Evolutionary conservation across 2,329 filamentous ascomycete species (phyloP).

Genomic region (Colletotrichum sp.): DNA sequence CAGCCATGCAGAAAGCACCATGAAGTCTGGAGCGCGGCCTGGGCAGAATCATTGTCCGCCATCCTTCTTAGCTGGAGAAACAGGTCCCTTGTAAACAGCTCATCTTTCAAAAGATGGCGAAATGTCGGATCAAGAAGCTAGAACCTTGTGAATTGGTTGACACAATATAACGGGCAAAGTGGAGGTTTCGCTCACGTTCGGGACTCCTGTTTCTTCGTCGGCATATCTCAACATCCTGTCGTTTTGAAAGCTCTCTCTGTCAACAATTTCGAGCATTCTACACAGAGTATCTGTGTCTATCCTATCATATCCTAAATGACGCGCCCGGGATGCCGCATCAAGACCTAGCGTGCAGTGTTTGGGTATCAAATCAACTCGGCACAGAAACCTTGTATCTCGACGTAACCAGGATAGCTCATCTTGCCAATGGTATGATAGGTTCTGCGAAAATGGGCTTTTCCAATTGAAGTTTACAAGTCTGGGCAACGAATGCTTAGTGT

Average conservation of each 20-base stretch:
- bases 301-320: not conserved
- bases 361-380: not conserved
- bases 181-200: not conserved
- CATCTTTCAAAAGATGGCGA: not conserved
- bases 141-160: not conserved
- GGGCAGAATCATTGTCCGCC: not conserved
- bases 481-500: not conserved
- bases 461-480: not conserved
- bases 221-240: not conserved
- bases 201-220: not conserved
- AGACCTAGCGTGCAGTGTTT: not conserved
- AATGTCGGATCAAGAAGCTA: not conserved
- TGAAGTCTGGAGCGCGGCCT: not conserved
- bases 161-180: not conserved
- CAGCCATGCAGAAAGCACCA: not conserved
- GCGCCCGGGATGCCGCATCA: not conserved
- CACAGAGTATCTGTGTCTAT: not conserved
- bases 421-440: not conserved
- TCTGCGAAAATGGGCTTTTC: not conserved
- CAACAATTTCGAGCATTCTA: not conserved
- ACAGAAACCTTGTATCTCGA: not conserved
- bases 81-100: not conserved
- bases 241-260: not conserved
- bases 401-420: not conserved
- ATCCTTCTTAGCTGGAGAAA: not conserved